Evolutionary conservation across 106 monocot species (phyloP).

Genomic region (Dendrobium officinale): DNA sequence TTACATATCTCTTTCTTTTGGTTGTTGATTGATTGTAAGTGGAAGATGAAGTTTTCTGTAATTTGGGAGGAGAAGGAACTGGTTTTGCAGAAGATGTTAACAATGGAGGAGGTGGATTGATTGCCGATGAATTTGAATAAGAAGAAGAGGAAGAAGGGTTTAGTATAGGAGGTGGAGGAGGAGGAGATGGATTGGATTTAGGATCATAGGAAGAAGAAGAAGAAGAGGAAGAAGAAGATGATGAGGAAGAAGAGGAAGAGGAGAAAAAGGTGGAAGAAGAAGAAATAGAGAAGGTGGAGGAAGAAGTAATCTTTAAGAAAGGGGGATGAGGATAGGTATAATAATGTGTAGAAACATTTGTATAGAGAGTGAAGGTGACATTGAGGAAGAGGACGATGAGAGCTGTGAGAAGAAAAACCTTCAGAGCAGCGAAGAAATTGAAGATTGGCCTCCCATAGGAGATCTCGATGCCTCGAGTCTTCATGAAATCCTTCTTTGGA

Average conservation of each 20-base stretch:
- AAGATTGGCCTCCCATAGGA: neutral
- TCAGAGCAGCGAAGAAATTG: neutral
- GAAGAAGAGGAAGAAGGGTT: neutral
- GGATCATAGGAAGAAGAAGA: neutral
- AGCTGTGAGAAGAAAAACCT: neutral
- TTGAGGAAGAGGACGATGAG: constrained; percentile 2
- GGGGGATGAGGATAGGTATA: neutral
- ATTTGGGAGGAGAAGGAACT: neutral
- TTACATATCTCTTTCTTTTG: neutral
- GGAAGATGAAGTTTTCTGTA: neutral
- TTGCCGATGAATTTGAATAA: neutral
- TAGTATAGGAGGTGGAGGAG: neutral
- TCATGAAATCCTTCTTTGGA: neutral
- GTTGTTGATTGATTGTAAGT: neutral
- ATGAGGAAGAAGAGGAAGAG: neutral
- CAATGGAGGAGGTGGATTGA: neutral
- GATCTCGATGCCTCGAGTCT: neutral
- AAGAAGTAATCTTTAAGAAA: neutral
- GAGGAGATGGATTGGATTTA: neutral
- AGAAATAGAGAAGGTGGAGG: neutral
- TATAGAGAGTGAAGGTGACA: neutral
- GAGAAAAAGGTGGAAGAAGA: neutral
- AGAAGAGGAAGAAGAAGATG: neutral
- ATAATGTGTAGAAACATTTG: neutral
- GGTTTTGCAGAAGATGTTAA: neutral